Percentiles rank a stretch among this genome's conserved stretches.
phyloP scores from a whole-genome alignment of 1,284 basidiomycete species.

The Xerocomus amazonicus region DNA sequence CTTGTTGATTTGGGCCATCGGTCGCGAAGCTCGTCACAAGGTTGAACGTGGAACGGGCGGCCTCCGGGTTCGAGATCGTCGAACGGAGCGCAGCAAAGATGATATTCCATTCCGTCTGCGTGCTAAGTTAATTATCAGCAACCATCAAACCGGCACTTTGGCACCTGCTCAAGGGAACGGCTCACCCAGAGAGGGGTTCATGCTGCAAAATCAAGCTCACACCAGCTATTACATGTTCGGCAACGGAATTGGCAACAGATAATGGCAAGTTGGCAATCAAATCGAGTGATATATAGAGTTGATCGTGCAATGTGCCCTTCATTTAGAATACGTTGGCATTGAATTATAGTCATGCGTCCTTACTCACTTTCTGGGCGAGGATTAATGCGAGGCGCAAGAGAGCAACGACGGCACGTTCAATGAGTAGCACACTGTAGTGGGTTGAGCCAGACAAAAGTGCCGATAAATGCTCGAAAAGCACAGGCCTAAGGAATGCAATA shows the following conservation, averaged over 20 bases:
- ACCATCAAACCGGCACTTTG: background rate
- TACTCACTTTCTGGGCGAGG: slow-evolving; percentile 69
- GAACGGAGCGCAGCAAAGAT: slow-evolving; percentile 88
- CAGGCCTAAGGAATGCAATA: slow-evolving; percentile 59
- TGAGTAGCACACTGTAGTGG: slow-evolving; percentile 84
- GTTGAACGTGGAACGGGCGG: slow-evolving; percentile 80
- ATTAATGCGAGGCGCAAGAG: slow-evolving; percentile 78
- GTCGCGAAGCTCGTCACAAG: slow-evolving; percentile 63
- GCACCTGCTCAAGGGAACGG: background rate
- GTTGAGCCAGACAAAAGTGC: slow-evolving; percentile 73
- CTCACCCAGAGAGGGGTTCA: slow-evolving; percentile 69
- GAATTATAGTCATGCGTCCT: slow-evolving; percentile 9
- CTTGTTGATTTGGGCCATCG: slow-evolving; percentile 53
- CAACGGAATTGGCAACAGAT: slow-evolving; percentile 76
- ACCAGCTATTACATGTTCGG: slow-evolving; percentile 88
- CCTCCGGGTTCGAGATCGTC: slow-evolving; percentile 85
- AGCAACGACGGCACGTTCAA: slow-evolving; percentile 95
- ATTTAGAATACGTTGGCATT: slow-evolving; percentile 1
- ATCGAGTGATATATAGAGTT: slow-evolving; percentile 92
- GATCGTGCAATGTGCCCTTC: slow-evolving; percentile 78
- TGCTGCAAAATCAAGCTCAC: slow-evolving; percentile 76
- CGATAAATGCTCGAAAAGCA: slow-evolving; percentile 89
- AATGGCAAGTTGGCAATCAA: slow-evolving; percentile 80
- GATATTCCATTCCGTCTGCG: slow-evolving; percentile 94
- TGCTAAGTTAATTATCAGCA: slow-evolving; percentile 41